A percentile compares a stretch with the other conserved stretches of the same genome.
Evolutionary conservation across 2,329 filamentous ascomycete species (phyloP).

Genomic region (Stemphylium vesicarium): DNA sequence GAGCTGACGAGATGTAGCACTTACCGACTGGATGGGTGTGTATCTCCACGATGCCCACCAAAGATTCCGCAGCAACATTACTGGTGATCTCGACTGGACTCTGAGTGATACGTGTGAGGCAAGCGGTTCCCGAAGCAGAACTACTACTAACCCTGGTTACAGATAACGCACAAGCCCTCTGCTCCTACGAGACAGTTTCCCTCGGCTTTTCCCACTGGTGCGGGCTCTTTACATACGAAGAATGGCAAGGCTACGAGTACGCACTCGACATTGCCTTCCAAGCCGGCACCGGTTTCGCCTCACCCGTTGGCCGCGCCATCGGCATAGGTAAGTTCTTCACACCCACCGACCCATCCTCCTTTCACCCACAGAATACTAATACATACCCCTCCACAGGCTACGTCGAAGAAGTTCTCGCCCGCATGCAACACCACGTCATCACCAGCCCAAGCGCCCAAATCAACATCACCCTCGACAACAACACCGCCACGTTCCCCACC

Average conservation of each 20-base stretch:
- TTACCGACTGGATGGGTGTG: constrained; percentile 64
- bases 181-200: constrained; percentile 79
- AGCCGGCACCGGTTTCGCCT: constrained; percentile 67
- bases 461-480: constrained; percentile 74
- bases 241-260: constrained; percentile 77
- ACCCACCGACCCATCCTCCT: no score
- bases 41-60: constrained; percentile 71
- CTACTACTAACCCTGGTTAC: constrained; percentile 18
- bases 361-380: no score
- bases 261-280: constrained; percentile 71
- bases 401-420: constrained; percentile 74
- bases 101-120: constrained; percentile 41
- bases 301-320: constrained; percentile 71
- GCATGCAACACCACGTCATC: constrained; percentile 69
- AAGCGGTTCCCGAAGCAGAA: background rate
- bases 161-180: constrained; percentile 73
- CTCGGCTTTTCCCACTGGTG: constrained; percentile 79
- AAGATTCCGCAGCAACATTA: constrained; percentile 63
- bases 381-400: constrained; percentile 32
- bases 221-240: constrained; percentile 74
- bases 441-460: constrained; percentile 51
- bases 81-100: constrained; percentile 45
- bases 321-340: constrained; percentile 66
- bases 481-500: constrained; percentile 71
- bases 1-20: constrained; percentile 54